phyloP scores from a whole-genome alignment of 164 flowering plant species.

The Santalum album region DNA sequence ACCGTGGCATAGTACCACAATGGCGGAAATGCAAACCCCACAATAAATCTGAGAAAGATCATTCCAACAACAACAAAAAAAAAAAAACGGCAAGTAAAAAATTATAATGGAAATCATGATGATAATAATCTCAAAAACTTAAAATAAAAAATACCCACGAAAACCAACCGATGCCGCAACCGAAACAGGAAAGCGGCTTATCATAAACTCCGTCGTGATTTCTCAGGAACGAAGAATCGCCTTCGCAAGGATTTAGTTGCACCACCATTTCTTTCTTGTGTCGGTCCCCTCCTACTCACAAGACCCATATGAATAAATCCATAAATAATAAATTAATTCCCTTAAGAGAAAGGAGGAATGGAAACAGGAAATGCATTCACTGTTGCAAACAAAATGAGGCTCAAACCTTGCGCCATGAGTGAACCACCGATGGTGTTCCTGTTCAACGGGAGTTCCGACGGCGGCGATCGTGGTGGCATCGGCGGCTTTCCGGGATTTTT shows the following conservation, averaged over 20 bases:
- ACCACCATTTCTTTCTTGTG: constrained; percentile 1
- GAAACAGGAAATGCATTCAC: neutral
- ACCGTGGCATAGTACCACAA: constrained; percentile 27
- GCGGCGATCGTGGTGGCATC: no score
- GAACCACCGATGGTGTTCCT: neutral
- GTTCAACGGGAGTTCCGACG: no score
- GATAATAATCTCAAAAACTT: neutral
- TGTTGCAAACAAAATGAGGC: no score
- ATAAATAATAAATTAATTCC: no score
- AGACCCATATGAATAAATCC: no score
- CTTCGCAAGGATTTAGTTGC: neutral
- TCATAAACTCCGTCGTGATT: constrained; percentile 13
- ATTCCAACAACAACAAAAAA: neutral
- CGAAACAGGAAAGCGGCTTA: constrained; percentile 22
- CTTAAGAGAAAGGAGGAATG: neutral
- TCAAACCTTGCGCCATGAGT: neutral
- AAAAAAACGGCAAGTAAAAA: neutral
- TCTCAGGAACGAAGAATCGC: neutral
- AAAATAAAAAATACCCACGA: constrained; percentile 15
- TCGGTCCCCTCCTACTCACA: neutral
- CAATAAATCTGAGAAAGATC: constrained; percentile 13
- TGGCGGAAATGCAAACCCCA: constrained; percentile 28
- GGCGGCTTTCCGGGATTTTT: no score
- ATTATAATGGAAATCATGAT: neutral
- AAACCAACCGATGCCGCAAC: constrained; percentile 32